These are phyloP conservation scores for Grosmannia huntii DNA, from an alignment of 2,329 filamentous ascomycete species.

Conservation along the genomic window DNA sequence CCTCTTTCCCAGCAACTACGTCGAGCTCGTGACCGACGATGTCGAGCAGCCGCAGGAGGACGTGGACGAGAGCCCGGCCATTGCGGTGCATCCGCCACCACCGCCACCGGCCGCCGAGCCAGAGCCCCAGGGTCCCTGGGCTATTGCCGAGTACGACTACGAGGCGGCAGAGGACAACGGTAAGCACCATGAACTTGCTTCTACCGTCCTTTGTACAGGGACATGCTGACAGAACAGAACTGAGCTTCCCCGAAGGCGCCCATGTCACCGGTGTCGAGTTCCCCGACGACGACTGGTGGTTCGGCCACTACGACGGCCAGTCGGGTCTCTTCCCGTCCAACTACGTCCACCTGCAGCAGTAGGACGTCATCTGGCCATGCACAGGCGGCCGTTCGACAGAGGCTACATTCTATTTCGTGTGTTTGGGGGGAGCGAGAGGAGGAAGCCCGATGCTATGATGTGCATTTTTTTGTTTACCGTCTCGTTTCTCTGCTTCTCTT, in stretches of 20 bases:
- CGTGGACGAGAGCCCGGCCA: constrained; percentile 7
- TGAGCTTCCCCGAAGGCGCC: constrained; percentile 81
- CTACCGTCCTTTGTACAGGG: too few relatives aligned
- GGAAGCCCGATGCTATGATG: too few relatives aligned
- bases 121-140: constrained; percentile 39
- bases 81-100: constrained; percentile 17
- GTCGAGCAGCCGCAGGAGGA: constrained; percentile 11
- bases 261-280: constrained; percentile 79
- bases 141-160: constrained; percentile 86
- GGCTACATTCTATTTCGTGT: background rate
- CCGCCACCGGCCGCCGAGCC: constrained; percentile 16
- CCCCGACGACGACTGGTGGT: constrained; percentile 98
- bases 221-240: constrained; percentile 33
- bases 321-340: constrained; percentile 74
- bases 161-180: constrained; percentile 93
- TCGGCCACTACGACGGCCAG: constrained; percentile 69
- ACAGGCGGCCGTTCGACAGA: background rate
- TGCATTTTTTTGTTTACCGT: background rate
- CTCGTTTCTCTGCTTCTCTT: background rate
- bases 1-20: constrained; percentile 94
- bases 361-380: background rate
- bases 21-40: constrained; percentile 64
- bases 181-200: too few relatives aligned
- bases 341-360: constrained; percentile 46
- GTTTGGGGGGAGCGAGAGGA: background rate